A percentile compares a stretch with the other conserved stretches of the same genome.
Conservation (phyloP, 129 eudicot species). For the Artemisia tridentata region DNA sequence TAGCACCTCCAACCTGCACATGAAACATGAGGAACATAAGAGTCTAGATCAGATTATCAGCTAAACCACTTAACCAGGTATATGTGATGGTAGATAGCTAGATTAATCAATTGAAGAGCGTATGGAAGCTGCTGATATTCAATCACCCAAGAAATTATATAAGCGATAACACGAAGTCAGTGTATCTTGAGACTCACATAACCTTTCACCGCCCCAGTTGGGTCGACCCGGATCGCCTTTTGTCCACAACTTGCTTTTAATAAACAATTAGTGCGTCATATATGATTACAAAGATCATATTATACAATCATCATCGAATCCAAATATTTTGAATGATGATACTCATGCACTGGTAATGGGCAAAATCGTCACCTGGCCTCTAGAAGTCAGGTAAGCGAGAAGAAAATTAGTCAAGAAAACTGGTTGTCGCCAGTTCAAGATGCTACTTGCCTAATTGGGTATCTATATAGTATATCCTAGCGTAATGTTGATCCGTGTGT, state of each 20-base stretch:
- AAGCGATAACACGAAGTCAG: no score
- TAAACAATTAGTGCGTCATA: background rate
- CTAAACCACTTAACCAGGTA: background rate
- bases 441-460: background rate
- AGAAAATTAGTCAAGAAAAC: background rate
- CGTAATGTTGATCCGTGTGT: background rate
- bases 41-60: background rate
- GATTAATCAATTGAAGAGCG: no score
- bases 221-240: background rate
- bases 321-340: background rate
- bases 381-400: background rate
- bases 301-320: background rate
- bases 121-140: no score
- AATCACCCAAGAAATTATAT: no score
- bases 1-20: slow-evolving; percentile 31
- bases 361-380: background rate
- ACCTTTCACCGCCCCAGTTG: background rate
- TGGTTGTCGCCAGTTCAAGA: background rate
- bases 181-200: no score
- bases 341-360: background rate
- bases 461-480: background rate
- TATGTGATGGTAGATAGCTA: background rate
- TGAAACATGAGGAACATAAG: background rate
- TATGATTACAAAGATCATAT: background rate
- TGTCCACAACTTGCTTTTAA: background rate